phyloP scores from a whole-genome alignment of 306 rosid genomes.

The Phaseolus lunatus region DNA sequence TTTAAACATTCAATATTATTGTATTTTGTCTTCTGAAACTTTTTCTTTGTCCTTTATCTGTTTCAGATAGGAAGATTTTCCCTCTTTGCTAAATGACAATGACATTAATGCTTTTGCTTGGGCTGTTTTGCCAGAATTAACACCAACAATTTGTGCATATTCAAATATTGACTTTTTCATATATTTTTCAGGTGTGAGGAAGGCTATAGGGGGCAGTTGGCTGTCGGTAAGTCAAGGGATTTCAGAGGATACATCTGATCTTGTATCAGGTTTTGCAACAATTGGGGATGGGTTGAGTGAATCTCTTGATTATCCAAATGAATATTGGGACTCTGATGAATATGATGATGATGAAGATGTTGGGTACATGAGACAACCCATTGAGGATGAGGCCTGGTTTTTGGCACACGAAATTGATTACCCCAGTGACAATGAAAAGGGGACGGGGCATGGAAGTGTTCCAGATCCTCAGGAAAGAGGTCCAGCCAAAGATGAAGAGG shows the following conservation, averaged over 20 bases:
- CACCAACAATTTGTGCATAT: not conserved
- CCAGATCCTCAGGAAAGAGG: constrained; percentile 85
- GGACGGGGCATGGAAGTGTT: constrained; percentile 84
- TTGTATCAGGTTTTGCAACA: constrained; percentile 98
- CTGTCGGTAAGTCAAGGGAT: constrained; percentile 96
- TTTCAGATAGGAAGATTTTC: constrained; percentile 4
- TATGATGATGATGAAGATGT: constrained; percentile 94
- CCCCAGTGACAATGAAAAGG: constrained; percentile 98
- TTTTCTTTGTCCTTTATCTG: constrained; percentile 22
- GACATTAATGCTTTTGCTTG: not conserved
- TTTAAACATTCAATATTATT: not conserved
- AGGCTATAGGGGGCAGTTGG: constrained; percentile 86
- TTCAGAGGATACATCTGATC: constrained; percentile 91
- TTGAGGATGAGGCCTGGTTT: constrained; percentile 99
- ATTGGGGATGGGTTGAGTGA: constrained; percentile 95
- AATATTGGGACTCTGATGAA: constrained; percentile 99
- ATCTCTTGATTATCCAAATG: constrained; percentile 87
- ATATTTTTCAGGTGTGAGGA: constrained; percentile 75
- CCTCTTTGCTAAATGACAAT: constrained; percentile 2
- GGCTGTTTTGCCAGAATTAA: constrained; percentile 4
- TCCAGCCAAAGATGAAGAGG: constrained; percentile 87
- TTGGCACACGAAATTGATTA: constrained; percentile 98
- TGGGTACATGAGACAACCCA: constrained; percentile 98
- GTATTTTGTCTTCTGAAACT: constrained; percentile 2
- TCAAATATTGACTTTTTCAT: constrained; percentile 35